These are phyloP conservation scores for Circinella minor DNA, from an alignment of 371 early-diverging fungal species.

Conservation along the genomic window DNA sequence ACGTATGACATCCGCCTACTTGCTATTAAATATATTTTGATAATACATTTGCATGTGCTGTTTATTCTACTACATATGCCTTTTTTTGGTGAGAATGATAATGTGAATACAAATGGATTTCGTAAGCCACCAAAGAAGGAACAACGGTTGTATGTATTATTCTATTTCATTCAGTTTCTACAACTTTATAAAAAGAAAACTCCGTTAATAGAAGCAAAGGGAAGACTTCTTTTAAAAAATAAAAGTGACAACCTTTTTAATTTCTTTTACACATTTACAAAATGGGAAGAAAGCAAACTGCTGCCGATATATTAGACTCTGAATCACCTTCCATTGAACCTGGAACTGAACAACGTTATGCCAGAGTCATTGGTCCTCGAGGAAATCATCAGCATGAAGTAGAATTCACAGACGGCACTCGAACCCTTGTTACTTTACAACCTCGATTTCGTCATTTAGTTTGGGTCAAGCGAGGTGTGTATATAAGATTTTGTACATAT, in stretches of 20 bases:
- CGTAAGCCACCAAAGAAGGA: too few relatives aligned
- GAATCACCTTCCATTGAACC: constrained; percentile 36
- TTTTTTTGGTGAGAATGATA: too few relatives aligned
- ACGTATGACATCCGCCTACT: too few relatives aligned
- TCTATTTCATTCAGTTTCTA: not conserved
- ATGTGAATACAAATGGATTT: too few relatives aligned
- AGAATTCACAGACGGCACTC: constrained; percentile 56
- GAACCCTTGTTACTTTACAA: constrained; percentile 73
- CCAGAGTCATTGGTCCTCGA: constrained; percentile 68
- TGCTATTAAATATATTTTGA: too few relatives aligned
- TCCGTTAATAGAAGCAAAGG: not conserved
- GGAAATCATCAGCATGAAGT: constrained; percentile 81
- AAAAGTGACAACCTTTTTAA: not conserved
- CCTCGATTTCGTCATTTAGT: constrained; percentile 80
- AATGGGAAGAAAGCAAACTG: constrained; percentile 51
- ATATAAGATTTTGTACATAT: too few relatives aligned
- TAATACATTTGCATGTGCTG: too few relatives aligned
- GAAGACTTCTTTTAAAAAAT: not conserved
- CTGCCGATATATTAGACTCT: constrained; percentile 28
- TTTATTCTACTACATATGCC: too few relatives aligned
- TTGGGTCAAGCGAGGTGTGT: constrained; percentile 83
- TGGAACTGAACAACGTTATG: constrained; percentile 52
- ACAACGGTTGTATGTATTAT: too few relatives aligned
- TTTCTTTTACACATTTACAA: not conserved
- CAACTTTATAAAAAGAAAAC: not conserved